Evolutionary conservation across 2,329 filamentous ascomycete genomes (phyloP).

Genomic region (Stachybotrys elegans): DNA sequence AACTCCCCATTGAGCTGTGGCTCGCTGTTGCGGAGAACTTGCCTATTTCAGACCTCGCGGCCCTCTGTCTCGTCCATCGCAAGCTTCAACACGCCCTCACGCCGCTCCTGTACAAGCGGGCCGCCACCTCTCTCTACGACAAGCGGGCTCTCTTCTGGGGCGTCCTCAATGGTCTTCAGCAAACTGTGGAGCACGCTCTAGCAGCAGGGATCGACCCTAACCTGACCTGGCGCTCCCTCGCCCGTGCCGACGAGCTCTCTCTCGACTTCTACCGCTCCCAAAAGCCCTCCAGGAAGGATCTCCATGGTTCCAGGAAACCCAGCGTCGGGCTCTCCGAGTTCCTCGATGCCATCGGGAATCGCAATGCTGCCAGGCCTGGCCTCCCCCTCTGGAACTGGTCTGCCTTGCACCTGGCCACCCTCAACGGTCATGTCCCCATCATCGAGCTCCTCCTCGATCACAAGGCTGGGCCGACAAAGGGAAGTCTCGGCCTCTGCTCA

Average conservation of each 20-base stretch:
- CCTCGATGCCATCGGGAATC: not conserved
- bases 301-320: not conserved
- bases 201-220: not conserved
- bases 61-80: not conserved
- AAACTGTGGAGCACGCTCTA: not conserved
- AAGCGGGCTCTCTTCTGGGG: not conserved
- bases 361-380: not conserved
- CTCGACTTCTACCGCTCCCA: too few species aligned
- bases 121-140: not conserved
- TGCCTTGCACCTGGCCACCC: not conserved
- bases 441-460: not conserved
- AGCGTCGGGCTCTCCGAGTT: not conserved
- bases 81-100: not conserved
- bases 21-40: not conserved
- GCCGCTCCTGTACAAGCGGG: not conserved
- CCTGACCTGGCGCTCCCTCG: not conserved
- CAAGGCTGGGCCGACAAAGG: not conserved
- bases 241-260: not conserved
- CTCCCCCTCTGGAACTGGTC: not conserved
- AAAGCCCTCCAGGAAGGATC: too few species aligned
- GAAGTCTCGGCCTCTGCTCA: not conserved
- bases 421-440: not conserved
- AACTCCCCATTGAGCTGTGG: not conserved
- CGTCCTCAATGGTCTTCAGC: not conserved
- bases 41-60: not conserved